Base-by-base conservation (phyloP, 768 basidiomycete species). In the Rhodosporidiobolus sp. region DNA sequence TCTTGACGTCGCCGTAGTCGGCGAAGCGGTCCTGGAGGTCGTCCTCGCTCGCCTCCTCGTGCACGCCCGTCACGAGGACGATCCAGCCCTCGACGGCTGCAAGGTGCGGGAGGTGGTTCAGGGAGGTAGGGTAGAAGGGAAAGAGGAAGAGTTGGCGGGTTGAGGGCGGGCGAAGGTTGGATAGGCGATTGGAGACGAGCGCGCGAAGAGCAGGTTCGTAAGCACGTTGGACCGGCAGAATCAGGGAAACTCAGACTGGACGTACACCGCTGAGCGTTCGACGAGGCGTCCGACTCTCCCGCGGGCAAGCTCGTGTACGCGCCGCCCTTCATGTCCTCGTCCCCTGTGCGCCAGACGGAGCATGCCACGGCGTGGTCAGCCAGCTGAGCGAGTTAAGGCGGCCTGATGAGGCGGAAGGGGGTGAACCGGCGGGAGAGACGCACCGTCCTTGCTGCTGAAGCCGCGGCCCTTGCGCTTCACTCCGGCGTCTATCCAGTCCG, bases 51-150 rank as follows among this genome's bases (percentile, higher is more conserved):
- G 96, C 91, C 81, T 99, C 96, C 82, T 98, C 96, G 79, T 99
- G 95, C 12, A 99, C 91, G 75, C 91, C 91, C 48, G 93, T 96
- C 62, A 95, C 92, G 65, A 98, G 85, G 56, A 99, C 91, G 67
- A 99, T 97, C 94, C 95, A 99, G 59, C 95, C 95, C 81, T 99
- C 95, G 19, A 99, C 93, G 63, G 95, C 95, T 99, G 78, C 3
- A 45, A 11, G 3, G 35, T 10, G 59, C 19, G 1, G 24, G 22
- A 4, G 16, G 7, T 26, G 19, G 63, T 3, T n/a, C 6, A 32
- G 24, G 55, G 19, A 3, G 45, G 20, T 12, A 12, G 4, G 48
- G 19, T 2, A 14, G n/a, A 11, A 9, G 56, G 60, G 58, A 26
- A 46, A 38, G 30, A 24, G 32, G n/a, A 4, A 4, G 64, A 38